Evolutionary conservation across 148 eudicot species (phyloP).

Genomic region (Beta vulgaris): DNA sequence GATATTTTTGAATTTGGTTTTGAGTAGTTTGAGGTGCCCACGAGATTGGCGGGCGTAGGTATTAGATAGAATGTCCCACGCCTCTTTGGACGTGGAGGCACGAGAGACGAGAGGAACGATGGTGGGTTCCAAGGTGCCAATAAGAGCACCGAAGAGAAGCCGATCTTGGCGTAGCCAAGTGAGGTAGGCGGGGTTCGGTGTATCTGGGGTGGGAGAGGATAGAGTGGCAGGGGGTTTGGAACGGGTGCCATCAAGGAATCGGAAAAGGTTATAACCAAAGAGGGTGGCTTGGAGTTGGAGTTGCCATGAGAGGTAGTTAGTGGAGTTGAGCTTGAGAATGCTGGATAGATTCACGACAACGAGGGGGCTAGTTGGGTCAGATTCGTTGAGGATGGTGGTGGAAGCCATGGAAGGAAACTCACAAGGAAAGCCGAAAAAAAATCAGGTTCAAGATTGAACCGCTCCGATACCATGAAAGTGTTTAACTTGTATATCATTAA

Average conservation of each 20-base stretch:
- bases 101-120: background rate
- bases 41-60: constrained; percentile 8
- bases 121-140: constrained; percentile 8
- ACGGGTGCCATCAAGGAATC: background rate
- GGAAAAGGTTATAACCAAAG: background rate
- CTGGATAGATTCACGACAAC: background rate
- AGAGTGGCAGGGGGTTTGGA: background rate
- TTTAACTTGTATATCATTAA: no score
- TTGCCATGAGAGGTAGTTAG: background rate
- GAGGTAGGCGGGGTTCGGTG: background rate
- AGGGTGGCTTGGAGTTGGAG: background rate
- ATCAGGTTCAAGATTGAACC: background rate
- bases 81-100: background rate
- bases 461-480: constrained; percentile 4
- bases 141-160: constrained; percentile 11
- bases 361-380: background rate
- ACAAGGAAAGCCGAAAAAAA: background rate
- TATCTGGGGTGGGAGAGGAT: no score
- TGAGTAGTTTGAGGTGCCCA: background rate
- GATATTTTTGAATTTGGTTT: background rate
- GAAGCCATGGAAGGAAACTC: background rate
- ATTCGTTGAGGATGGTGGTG: background rate
- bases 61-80: background rate
- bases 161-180: constrained; percentile 14
- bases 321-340: background rate